Evolutionary conservation across 2,329 filamentous ascomycete genomes (phyloP).

Genomic region (Scopulariopsis brevicaulis): DNA sequence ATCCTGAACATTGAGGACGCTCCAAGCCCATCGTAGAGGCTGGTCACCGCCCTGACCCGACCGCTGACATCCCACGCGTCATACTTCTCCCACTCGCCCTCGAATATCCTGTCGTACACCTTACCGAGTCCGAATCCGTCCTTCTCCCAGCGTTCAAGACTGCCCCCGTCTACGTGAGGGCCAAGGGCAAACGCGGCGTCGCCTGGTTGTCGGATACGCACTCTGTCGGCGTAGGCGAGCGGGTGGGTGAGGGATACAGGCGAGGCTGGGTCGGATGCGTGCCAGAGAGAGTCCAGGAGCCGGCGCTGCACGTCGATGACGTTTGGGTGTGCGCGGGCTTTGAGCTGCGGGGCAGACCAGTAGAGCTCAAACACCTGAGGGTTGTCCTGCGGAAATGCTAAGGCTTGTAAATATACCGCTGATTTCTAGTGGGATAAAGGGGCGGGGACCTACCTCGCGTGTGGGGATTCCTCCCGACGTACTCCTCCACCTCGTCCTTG

Average conservation of each 20-base stretch:
- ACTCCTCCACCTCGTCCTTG: conserved; percentile 54
- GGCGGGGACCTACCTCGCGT: conserved; percentile 38
- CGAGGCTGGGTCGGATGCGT: conserved; percentile 32
- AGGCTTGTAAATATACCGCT: background rate
- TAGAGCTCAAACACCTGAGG: conserved; percentile 69
- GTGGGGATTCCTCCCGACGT: conserved; percentile 50
- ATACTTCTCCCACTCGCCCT: conserved; percentile 62
- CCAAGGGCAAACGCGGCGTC: conserved; percentile 31
- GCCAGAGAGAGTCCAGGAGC: conserved; percentile 58
- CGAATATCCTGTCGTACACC: conserved; percentile 64
- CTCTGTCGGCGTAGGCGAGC: conserved; percentile 57
- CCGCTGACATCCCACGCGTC: conserved; percentile 72
- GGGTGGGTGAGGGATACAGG: conserved; percentile 41
- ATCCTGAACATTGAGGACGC: conserved; percentile 77
- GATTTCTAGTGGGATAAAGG: background rate
- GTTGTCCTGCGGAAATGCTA: conserved; percentile 53
- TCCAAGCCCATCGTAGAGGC: conserved; percentile 72
- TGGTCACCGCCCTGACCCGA: conserved; percentile 55
- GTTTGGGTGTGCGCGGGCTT: conserved; percentile 55
- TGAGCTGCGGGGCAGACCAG: conserved; percentile 59
- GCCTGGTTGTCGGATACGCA: conserved; percentile 61
- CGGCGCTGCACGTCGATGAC: conserved; percentile 49
- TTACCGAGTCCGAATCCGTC: conserved; percentile 53
- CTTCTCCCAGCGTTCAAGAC: conserved; percentile 64
- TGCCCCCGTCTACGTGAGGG: conserved; percentile 60